Evolutionary conservation across 805 yeast species (phyloP).

Genomic region (Tetrapisispora iriomotensis): DNA sequence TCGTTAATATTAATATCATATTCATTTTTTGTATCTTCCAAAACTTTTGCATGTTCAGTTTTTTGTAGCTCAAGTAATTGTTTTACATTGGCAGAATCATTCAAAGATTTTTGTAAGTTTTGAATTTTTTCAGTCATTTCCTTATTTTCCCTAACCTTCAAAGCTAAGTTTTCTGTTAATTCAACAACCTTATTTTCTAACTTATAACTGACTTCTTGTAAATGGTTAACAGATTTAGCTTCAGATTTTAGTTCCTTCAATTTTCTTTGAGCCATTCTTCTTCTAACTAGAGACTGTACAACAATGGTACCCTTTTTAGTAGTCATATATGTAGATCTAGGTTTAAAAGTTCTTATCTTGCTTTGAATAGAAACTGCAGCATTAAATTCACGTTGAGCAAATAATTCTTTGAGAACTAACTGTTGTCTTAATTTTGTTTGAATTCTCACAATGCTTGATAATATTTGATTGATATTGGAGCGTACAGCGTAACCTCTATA

Average conservation of each 20-base stretch:
- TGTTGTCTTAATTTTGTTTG: slow-evolving; percentile 47
- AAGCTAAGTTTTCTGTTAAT: slow-evolving; percentile 73
- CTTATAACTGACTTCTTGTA: slow-evolving; percentile 84
- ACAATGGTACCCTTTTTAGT: slow-evolving; percentile 49
- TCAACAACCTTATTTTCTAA: slow-evolving; percentile 97
- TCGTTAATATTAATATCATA: slow-evolving; percentile 41
- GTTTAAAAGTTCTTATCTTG: slow-evolving; percentile 55
- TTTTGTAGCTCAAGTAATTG: slow-evolving; percentile 48
- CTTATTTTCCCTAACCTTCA: slow-evolving; percentile 75
- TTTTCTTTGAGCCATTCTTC: slow-evolving; percentile 60
- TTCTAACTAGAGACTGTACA: slow-evolving; percentile 71
- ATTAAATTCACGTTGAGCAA: slow-evolving; percentile 40
- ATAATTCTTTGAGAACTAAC: slow-evolving; percentile 42
- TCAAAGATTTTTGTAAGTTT: slow-evolving; percentile 39
- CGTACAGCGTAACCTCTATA: slow-evolving; percentile 48
- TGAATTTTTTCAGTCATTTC: slow-evolving; percentile 54
- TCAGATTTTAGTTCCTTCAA: slow-evolving; percentile 63
- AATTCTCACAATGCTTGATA: slow-evolving; percentile 30
- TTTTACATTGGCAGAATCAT: slow-evolving; percentile 44
- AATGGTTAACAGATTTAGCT: slow-evolving; percentile 82
- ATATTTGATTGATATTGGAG: slow-evolving; percentile 23
- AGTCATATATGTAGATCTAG: slow-evolving; percentile 42
- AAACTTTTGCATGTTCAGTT: slow-evolving; percentile 38
- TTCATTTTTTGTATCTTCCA: slow-evolving; percentile 35
- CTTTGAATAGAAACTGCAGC: slow-evolving; percentile 72